Evolutionary conservation across 768 basidiomycete species (phyloP).

Genomic region (Terana coerulea): DNA sequence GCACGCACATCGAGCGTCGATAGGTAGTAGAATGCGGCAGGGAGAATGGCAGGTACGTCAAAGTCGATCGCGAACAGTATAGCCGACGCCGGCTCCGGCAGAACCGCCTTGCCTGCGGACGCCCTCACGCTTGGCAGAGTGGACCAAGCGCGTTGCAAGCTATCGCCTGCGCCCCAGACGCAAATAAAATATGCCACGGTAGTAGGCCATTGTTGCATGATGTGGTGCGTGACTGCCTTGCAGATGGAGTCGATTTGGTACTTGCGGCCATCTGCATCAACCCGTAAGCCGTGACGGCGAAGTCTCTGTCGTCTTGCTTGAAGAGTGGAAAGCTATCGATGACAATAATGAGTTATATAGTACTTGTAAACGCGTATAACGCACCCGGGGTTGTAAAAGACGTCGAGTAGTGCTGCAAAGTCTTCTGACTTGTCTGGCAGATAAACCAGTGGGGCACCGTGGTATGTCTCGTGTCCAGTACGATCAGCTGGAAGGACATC

Average conservation of each 20-base stretch:
- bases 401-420: conserved; percentile 20
- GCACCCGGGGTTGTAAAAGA: conserved; percentile 27
- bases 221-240: conserved; percentile 25
- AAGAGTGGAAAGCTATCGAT: conserved; percentile 21
- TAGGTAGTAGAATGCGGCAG: conserved; percentile 15
- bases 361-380: conserved; percentile 1
- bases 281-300: conserved; percentile 27
- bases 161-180: too few species aligned
- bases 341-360: not conserved
- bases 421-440: conserved; percentile 26
- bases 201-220: conserved; percentile 12
- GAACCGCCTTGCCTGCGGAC: too few species aligned
- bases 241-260: conserved; percentile 32
- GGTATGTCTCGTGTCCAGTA: conserved; percentile 20
- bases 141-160: too few species aligned
- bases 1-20: too few species aligned
- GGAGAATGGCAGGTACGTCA: conserved; percentile 9
- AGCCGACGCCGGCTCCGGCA: conserved; percentile 4
- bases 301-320: conserved; percentile 27
- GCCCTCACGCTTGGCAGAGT: too few species aligned
- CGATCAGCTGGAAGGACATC: not conserved
- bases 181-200: not conserved
- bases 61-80: conserved; percentile 12
- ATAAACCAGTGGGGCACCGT: conserved; percentile 24
- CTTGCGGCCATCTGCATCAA: conserved; percentile 30